Evolutionary conservation across 2,329 filamentous ascomycete species (phyloP).

Genomic region (Pseudogymnoascus sp.): DNA sequence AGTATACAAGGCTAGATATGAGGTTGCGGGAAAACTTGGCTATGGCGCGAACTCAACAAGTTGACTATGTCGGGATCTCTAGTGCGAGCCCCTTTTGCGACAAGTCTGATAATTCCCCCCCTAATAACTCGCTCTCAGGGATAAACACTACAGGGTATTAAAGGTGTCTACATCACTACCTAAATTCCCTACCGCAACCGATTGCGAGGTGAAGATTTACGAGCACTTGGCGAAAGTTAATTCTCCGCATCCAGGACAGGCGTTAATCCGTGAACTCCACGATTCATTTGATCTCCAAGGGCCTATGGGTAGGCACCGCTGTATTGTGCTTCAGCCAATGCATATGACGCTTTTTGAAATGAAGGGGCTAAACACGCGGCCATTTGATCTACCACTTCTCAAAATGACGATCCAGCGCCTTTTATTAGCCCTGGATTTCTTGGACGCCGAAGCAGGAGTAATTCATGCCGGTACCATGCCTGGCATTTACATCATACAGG

Average conservation of each 20-base stretch:
- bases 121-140: constrained; percentile 14
- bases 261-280: constrained; percentile 25
- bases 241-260: constrained; percentile 26
- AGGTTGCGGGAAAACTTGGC: constrained; percentile 18
- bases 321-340: constrained; percentile 20
- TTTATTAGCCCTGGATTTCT: constrained; percentile 19
- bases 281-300: constrained; percentile 28
- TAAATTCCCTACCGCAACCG: background rate
- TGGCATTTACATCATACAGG: constrained; percentile 4
- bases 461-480: constrained; percentile 21
- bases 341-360: constrained; percentile 14
- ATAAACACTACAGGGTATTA: constrained; percentile 14
- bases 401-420: constrained; percentile 14
- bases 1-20: constrained; percentile 14
- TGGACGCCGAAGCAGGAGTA: constrained; percentile 20
- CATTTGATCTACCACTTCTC: constrained; percentile 14
- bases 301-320: constrained; percentile 15
- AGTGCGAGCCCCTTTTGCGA: constrained; percentile 15
- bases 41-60: constrained; percentile 17
- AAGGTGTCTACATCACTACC: constrained; percentile 11
- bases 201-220: constrained; percentile 27
- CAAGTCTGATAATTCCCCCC: constrained; percentile 13
- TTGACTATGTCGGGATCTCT: constrained; percentile 17
- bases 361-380: constrained; percentile 7
- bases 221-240: constrained; percentile 22